Conservation (phyloP, 1,284 basidiomycete genomes). For the Boletus mariae region DNA sequence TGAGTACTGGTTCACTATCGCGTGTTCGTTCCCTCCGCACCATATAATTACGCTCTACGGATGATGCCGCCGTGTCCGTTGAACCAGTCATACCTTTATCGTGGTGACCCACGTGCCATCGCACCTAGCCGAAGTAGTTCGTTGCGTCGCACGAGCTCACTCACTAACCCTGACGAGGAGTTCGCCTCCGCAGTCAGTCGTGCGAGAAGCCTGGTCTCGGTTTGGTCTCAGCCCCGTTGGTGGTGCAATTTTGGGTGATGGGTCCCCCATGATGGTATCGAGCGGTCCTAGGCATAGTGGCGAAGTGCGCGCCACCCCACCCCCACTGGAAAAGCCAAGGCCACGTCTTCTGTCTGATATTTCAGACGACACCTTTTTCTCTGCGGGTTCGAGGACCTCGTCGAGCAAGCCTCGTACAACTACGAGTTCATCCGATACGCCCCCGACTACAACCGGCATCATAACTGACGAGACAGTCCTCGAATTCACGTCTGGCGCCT, state of each 20-base stretch:
- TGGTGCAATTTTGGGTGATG: too few species aligned
- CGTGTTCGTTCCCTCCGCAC: conserved; percentile 47
- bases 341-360: conserved; percentile 37
- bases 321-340: conserved; percentile 48
- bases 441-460: conserved; percentile 32
- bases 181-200: too few species aligned
- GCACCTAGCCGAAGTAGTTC: too few species aligned
- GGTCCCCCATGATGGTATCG: conserved; percentile 19
- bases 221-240: too few species aligned
- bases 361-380: conserved; percentile 48
- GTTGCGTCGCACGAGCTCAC: too few species aligned
- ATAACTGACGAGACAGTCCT: conserved; percentile 36
- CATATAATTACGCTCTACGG: conserved; percentile 50
- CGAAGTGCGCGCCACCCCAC: conserved; percentile 58
- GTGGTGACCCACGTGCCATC: conserved; percentile 10
- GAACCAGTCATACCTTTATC: conserved; percentile 62
- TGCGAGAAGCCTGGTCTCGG: too few species aligned
- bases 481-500: conserved; percentile 37
- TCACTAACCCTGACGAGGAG: too few species aligned
- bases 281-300: conserved; percentile 48
- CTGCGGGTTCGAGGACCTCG: conserved; percentile 23
- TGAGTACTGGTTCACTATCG: conserved; percentile 37
- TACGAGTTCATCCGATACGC: conserved; percentile 32
- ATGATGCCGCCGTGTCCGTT: conserved; percentile 64
- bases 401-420: conserved; percentile 28